Evolutionary conservation across 768 basidiomycete genomes (phyloP).

Genomic region (Lyophyllum semitale): DNA sequence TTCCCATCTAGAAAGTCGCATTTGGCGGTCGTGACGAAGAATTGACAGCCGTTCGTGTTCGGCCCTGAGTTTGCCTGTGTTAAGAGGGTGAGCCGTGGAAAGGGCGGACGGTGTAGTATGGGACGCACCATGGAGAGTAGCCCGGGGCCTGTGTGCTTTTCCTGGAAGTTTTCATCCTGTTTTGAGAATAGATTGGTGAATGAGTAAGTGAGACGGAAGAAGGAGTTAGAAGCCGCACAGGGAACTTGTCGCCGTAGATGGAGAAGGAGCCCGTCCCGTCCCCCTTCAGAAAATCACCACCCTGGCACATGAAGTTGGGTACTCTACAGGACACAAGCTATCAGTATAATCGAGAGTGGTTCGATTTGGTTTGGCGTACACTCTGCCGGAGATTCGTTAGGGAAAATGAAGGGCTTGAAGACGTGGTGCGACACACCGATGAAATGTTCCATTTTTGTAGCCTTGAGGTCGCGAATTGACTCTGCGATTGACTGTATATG

Average conservation of each 20-base stretch:
- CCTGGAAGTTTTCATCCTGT: constrained; percentile 92
- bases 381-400: constrained; percentile 45
- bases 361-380: constrained; percentile 47
- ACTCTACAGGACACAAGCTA: constrained; percentile 49
- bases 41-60: constrained; percentile 95
- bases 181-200: not conserved
- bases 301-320: constrained; percentile 97
- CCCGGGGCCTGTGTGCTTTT: constrained; percentile 86
- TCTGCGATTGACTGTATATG: constrained; percentile 35
- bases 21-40: constrained; percentile 95
- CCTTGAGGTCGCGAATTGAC: constrained; percentile 87
- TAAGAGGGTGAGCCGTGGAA: not conserved
- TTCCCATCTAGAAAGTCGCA: constrained; percentile 96
- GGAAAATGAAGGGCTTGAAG: constrained; percentile 1
- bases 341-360: not conserved
- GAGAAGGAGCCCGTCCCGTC: constrained; percentile 97
- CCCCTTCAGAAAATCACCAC: constrained; percentile 93
- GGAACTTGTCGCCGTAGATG: constrained; percentile 95
- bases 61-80: constrained; percentile 90
- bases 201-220: not conserved
- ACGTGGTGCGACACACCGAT: constrained; percentile 63
- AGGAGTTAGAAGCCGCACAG: constrained; percentile 46
- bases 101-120: not conserved
- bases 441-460: constrained; percentile 90
- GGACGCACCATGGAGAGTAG: constrained; percentile 85